Base-by-base conservation (phyloP, 257 asterid species). In the Solanum medicagineum region DNA sequence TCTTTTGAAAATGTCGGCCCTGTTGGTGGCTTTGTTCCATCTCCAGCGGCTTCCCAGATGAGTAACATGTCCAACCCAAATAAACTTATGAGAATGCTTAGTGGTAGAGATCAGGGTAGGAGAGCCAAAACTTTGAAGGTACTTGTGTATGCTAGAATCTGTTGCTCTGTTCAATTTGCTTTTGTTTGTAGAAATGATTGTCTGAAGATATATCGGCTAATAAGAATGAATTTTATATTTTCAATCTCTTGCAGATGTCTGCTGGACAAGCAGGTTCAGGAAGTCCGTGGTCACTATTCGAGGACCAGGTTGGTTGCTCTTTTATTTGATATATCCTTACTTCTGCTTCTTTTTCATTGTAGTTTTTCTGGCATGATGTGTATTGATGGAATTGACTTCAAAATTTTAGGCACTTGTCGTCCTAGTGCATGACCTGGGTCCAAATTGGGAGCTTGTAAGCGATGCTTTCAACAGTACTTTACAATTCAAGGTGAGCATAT, bases 371-470 rank as follows among this genome's bases (percentile, higher is more conserved):
- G 49, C 49, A 40, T 73, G 51, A 47, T 26, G 51, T 54, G 51
- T 68, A 54, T 70, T 69, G 54, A 36, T 69, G 70, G 53, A 54
- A 53, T 54, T 55, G 66, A 54, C 63, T 14, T 55, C 85, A 81
- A 70, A 65, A 42, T 91, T 84, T 77, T 90, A 97, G 98, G 98
- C 99, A 24, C 98, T 97, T 81, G 96, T 94, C 87, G 99, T 97
- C 88, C 91, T 97, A 87, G 99, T 91, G 85, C 99, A 97, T 90
- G 99, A 97, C 89, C 91, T 95, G 83, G 99, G 99, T 84, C 98
- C 97, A 56, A 95, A 97, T 85, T 97, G 99, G 99, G 98, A 95
- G 94, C 98, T 97, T 60, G 95, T 97, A 47, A 92, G 98, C 89
- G 99, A 97, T 89, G 98, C 97, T 86, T 88, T 97, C 85, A 97